Conservation (phyloP, 2,329 filamentous ascomycete species). For the Trichoderma sp. region DNA sequence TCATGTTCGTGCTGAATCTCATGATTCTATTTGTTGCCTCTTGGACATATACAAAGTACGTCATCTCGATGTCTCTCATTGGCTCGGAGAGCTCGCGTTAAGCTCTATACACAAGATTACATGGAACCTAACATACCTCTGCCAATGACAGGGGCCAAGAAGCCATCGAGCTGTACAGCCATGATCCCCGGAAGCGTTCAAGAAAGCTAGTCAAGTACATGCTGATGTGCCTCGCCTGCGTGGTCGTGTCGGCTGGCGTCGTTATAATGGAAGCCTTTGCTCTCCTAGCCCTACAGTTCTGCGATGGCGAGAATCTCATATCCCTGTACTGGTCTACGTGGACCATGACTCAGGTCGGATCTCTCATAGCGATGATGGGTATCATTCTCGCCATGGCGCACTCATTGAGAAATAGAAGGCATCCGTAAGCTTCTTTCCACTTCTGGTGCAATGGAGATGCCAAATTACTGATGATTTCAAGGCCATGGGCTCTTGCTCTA, state of each 20-base stretch:
- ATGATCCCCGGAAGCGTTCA: constrained; percentile 40
- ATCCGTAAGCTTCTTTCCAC: constrained; percentile 49
- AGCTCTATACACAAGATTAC: neutral
- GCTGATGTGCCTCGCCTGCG: constrained; percentile 49
- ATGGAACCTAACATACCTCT: constrained; percentile 12
- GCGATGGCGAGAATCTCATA: constrained; percentile 63
- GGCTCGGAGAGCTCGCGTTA: neutral
- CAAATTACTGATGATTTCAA: constrained; percentile 32
- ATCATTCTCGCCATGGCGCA: constrained; percentile 59
- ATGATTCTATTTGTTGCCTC: constrained; percentile 51
- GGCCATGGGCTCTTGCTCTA: constrained; percentile 61
- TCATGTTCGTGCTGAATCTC: constrained; percentile 50
- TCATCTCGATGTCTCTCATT: neutral
- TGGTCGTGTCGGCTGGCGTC: constrained; percentile 49
- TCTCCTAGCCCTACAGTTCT: constrained; percentile 60
- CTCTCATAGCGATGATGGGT: constrained; percentile 61
- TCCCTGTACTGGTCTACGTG: constrained; percentile 64
- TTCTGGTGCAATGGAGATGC: no score
- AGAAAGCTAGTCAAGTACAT: constrained; percentile 49
- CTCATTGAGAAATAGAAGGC: constrained; percentile 51
- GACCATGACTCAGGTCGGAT: constrained; percentile 63
- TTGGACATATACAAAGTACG: constrained; percentile 46
- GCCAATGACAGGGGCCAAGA: constrained; percentile 41
- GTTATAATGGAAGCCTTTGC: constrained; percentile 60
- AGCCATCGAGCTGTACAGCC: constrained; percentile 44